These are phyloP conservation scores for Orychophragmus violaceus DNA, from an alignment of 345 rosid species.

Conservation along the genomic window DNA sequence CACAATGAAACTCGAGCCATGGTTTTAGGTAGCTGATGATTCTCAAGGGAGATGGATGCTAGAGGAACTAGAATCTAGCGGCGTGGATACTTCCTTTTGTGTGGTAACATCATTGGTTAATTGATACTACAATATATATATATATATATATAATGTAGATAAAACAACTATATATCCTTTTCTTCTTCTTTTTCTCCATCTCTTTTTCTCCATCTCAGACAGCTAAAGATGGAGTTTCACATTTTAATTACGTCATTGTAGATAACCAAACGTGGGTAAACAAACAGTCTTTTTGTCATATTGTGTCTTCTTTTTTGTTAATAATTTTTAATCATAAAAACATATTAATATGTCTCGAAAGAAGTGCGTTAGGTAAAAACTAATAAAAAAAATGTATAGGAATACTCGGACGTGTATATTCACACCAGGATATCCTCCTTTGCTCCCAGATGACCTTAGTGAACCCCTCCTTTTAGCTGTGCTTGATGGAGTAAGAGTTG, in stretches of 20 bases:
- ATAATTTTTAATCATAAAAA: not conserved
- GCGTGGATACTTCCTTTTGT: conserved; percentile 58
- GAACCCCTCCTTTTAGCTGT: conserved; percentile 41
- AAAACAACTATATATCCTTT: not conserved
- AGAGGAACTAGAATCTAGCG: conserved; percentile 51
- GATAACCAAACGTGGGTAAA: conserved; percentile 72
- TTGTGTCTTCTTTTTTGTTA: not conserved
- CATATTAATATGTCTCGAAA: not conserved
- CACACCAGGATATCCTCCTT: conserved; percentile 71
- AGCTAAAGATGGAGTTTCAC: conserved; percentile 64
- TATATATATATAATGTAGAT: not conserved
- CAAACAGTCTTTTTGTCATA: not conserved
- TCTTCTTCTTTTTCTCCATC: not conserved
- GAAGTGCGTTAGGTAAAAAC: not conserved
- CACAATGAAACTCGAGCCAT: not conserved
- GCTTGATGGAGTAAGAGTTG: conserved; percentile 52
- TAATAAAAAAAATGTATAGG: conserved; percentile 39
- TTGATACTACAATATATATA: not conserved
- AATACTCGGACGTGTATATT: conserved; percentile 89
- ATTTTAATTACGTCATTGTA: conserved; percentile 76
- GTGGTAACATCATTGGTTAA: conserved; percentile 34
- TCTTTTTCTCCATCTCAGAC: conserved; percentile 59
- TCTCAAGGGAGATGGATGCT: conserved; percentile 48
- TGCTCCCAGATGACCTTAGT: conserved; percentile 56
- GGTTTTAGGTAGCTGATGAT: conserved; percentile 52